Evolutionary conservation across 2,329 filamentous ascomycete genomes (phyloP), one percentile per base, ranked within the genome.

Genomic region (Lojkania enalia): DNA sequence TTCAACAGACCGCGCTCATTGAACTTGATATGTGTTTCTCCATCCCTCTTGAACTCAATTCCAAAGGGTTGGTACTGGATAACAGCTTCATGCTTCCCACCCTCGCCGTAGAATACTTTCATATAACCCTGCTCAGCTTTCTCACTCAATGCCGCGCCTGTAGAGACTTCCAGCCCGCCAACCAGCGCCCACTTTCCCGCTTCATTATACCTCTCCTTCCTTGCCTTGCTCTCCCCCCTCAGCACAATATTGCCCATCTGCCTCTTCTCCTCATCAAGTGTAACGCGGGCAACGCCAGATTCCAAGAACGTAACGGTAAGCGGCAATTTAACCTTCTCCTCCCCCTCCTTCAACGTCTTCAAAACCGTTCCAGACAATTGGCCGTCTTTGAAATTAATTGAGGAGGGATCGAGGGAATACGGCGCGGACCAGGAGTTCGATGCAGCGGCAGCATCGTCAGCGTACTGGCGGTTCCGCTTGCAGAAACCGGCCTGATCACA

Each of bases 401-500:
- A 86, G 20, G 86, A 80, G 40, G 86, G 74, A 31, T 85, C 77
- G 53, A 99, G 78, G 52, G 79, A 77, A 73, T 97, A 99, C 0
- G 92, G 92, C 5, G 90, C 85, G 55, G 77, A 76, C 87, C 90
- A 96, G 20, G 82, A 78, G 48, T 82, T 84, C 44, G 82, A 74
- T 31, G 82, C 74, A n/a, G n/a, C n/a, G 35, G 81, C 73, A 51
- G 85, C 90, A 52, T 81, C 77, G 71, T 97, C 91, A 66, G 94
- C 94, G 67, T 88, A 91, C 29, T 83, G 87, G 68, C 94, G 85
- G 74, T 97, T 97, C 55, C 94, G 88, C 69, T 90, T 94, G 75
- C 94, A 99, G 77, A 99, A 99, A 61, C 94, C 94, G 3, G 92
- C 94, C 69, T 99, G 92, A 57, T 87, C 77, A 75, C 94, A 99